Conservation (phyloP, 2,329 filamentous ascomycete genomes). For the Pyrenophora tritici-repentis region DNA sequence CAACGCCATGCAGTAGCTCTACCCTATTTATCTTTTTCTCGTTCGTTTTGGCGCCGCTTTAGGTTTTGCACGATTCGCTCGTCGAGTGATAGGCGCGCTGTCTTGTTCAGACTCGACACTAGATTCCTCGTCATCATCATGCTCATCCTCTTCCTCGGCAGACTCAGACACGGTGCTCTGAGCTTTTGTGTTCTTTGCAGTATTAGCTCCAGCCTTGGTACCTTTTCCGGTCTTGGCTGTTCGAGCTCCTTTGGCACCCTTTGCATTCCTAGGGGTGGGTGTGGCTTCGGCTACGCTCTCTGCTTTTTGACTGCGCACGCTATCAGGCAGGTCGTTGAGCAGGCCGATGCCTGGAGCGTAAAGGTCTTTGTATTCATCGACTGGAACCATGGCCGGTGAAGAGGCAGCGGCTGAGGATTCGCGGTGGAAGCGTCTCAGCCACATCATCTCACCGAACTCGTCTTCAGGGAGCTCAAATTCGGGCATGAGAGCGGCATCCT, state of each 20-base stretch:
- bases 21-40: constrained; percentile 28
- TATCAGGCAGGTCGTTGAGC: constrained; percentile 38
- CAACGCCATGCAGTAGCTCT: not conserved
- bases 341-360: constrained; percentile 42
- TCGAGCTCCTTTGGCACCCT: constrained; percentile 34
- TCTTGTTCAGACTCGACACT: constrained; percentile 40
- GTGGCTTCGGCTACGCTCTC: constrained; percentile 39
- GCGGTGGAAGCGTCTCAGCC: constrained; percentile 47
- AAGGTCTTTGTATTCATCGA: constrained; percentile 40
- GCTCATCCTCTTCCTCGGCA: constrained; percentile 49
- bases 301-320: constrained; percentile 32
- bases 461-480: constrained; percentile 53
- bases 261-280: constrained; percentile 36
- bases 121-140: constrained; percentile 39
- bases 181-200: constrained; percentile 37
- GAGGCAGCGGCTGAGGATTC: constrained; percentile 33
- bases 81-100: constrained; percentile 40
- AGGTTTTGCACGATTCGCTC: constrained; percentile 36
- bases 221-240: constrained; percentile 31
- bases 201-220: constrained; percentile 27
- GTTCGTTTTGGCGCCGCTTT: constrained; percentile 37
- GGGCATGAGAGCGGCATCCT: constrained; percentile 37
- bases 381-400: constrained; percentile 38
- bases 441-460: constrained; percentile 52
- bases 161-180: constrained; percentile 41